phyloP scores from a whole-genome alignment of 306 rosid species.

The Clitoria ternatea region DNA sequence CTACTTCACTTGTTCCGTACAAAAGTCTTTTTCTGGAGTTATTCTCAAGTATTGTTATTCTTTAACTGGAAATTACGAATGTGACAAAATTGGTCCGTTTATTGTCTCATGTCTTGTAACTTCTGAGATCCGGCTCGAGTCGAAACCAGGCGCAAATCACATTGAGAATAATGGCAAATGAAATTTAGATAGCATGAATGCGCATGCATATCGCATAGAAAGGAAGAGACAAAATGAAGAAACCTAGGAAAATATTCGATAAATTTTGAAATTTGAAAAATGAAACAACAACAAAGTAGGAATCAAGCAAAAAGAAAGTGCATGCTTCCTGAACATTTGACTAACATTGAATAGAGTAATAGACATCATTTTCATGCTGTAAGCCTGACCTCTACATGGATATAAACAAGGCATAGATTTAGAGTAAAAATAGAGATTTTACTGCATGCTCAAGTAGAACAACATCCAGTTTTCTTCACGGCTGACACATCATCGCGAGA shows the following conservation, averaged over 20 bases:
- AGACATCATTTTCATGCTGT: slow-evolving; percentile 23
- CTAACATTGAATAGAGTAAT: slow-evolving; percentile 29
- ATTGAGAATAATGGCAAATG: not conserved
- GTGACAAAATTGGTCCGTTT: not conserved
- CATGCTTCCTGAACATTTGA: slow-evolving; percentile 25
- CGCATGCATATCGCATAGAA: not conserved
- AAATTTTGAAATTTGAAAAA: slow-evolving; percentile 1
- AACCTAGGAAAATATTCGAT: not conserved
- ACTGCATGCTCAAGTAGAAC: slow-evolving; percentile 42
- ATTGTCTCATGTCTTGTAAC: not conserved
- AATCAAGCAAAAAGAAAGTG: not conserved
- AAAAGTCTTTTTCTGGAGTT: not conserved
- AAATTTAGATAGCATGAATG: not conserved
- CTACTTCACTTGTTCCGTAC: no score
- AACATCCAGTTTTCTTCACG: slow-evolving; percentile 65
- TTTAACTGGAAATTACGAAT: not conserved
- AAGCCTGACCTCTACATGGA: slow-evolving; percentile 33
- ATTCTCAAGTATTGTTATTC: not conserved
- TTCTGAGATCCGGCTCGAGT: not conserved
- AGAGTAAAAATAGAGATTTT: slow-evolving; percentile 4
- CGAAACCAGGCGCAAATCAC: not conserved
- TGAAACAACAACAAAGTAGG: not conserved
- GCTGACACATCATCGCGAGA: slow-evolving; percentile 71
- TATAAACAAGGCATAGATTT: slow-evolving; percentile 30
- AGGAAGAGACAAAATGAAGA: not conserved